phyloP scores from a whole-genome alignment of 2,329 filamentous ascomycete genomes.

The Aspergillus persii region DNA sequence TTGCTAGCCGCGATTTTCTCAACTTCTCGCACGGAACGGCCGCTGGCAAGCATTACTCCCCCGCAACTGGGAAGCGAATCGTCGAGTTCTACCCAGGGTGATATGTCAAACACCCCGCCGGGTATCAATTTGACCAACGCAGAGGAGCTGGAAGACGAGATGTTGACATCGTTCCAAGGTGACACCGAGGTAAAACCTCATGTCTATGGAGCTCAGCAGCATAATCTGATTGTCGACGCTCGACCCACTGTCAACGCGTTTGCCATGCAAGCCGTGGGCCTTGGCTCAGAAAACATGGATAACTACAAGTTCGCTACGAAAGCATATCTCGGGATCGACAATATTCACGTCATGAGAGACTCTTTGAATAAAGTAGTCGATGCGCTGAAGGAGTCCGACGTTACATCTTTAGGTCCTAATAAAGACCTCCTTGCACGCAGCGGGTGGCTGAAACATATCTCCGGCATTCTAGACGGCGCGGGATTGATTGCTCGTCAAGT shows the following conservation, averaged over 20 bases:
- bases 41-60: conserved; percentile 39
- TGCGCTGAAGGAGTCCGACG: conserved; percentile 86
- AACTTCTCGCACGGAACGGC: conserved; percentile 56
- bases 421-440: conserved; percentile 78
- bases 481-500: conserved; percentile 82
- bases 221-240: conserved; percentile 93
- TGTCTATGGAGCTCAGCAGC: conserved; percentile 88
- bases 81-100: conserved; percentile 50
- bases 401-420: conserved; percentile 78
- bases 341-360: conserved; percentile 96
- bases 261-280: conserved; percentile 88
- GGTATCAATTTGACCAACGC: conserved; percentile 58
- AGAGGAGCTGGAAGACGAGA: conserved; percentile 67
- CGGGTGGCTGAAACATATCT: conserved; percentile 87
- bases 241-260: conserved; percentile 91
- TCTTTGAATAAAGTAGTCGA: conserved; percentile 86
- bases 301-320: conserved; percentile 92
- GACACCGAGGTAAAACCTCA: conserved; percentile 62
- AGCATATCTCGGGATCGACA: conserved; percentile 91
- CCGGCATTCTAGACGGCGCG: conserved; percentile 77
- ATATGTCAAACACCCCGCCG: conserved; percentile 34
- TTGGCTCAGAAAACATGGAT: conserved; percentile 97
- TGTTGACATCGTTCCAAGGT: conserved; percentile 55
- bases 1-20: conserved; percentile 90
- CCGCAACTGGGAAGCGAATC: conserved; percentile 43